A percentile compares a stretch with the other conserved stretches of the same genome.
These are phyloP conservation scores for Coemansia sp. DNA, from an alignment of 192 early-diverging fungal genomes.

Conservation along the genomic window DNA sequence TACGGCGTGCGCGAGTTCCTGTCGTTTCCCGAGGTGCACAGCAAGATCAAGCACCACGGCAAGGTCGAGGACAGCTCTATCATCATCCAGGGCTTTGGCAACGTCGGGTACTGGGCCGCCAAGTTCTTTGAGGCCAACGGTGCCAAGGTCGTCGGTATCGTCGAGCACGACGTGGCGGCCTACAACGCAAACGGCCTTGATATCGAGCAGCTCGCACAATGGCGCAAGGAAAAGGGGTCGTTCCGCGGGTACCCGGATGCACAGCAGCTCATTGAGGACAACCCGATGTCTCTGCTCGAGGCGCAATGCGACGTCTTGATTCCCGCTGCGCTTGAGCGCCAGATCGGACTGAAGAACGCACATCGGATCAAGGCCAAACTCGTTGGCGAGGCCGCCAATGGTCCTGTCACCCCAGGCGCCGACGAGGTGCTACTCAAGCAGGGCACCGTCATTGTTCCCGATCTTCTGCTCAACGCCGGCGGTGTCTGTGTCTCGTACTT, in stretches of 20 bases:
- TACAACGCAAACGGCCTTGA: constrained; percentile 67
- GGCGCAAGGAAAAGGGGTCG: constrained; percentile 63
- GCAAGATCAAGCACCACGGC: constrained; percentile 62
- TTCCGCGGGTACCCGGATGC: constrained; percentile 68
- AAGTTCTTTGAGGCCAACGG: constrained; percentile 81
- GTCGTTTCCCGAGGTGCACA: constrained; percentile 75
- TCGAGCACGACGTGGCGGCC: constrained; percentile 68
- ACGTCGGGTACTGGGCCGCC: constrained; percentile 81
- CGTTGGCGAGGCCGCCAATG: constrained; percentile 81
- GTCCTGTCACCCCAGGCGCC: constrained; percentile 73
- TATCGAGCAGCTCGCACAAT: constrained; percentile 64
- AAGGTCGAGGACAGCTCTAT: constrained; percentile 62
- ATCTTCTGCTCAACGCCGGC: constrained; percentile 77
- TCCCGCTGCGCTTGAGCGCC: constrained; percentile 79
- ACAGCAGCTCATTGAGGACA: constrained; percentile 63
- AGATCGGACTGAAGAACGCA: constrained; percentile 73
- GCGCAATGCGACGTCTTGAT: constrained; percentile 81
- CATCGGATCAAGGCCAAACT: constrained; percentile 76
- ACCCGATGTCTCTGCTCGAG: constrained; percentile 61
- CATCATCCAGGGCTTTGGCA: constrained; percentile 83
- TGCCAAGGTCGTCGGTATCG: constrained; percentile 74
- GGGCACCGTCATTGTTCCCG: constrained; percentile 70
- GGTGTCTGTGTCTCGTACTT: constrained; percentile 83
- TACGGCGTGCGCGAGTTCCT: constrained; percentile 81
- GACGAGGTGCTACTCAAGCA: constrained; percentile 65